phyloP scores from a whole-genome alignment of 2,329 filamentous ascomycete species.

The Monilinia fructigena region DNA sequence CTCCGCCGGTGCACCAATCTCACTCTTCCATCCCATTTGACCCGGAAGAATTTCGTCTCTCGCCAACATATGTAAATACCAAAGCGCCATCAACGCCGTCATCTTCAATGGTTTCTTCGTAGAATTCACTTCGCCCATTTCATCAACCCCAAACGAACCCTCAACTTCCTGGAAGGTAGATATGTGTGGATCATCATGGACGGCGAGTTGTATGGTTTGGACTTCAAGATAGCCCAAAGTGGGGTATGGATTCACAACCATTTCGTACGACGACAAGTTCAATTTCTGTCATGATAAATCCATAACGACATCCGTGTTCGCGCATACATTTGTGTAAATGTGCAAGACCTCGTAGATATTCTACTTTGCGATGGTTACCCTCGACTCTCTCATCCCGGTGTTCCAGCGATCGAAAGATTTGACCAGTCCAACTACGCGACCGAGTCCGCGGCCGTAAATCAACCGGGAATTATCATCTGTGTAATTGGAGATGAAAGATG shows the following conservation, averaged over 20 bases:
- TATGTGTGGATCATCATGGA: conserved; percentile 32
- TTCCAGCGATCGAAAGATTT: conserved; percentile 94
- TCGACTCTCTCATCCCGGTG: conserved; percentile 86
- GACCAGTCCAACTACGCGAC: conserved; percentile 78
- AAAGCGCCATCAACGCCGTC: conserved; percentile 72
- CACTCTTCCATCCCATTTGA: conserved; percentile 63
- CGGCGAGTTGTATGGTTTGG: conserved; percentile 57
- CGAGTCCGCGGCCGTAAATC: conserved; percentile 49
- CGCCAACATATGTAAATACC: conserved; percentile 73
- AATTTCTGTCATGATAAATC: conserved; percentile 95
- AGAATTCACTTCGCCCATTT: conserved; percentile 36
- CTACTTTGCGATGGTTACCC: conserved; percentile 78
- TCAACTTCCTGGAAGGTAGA: conserved; percentile 30
- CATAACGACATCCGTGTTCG: conserved; percentile 88
- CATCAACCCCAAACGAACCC: conserved; percentile 33
- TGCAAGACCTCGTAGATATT: conserved; percentile 83
- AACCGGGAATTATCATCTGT: conserved; percentile 50
- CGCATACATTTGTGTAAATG: conserved; percentile 91
- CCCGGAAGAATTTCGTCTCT: conserved; percentile 58
- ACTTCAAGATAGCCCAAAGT: conserved; percentile 92
- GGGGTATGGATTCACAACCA: conserved; percentile 67
- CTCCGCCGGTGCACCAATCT: conserved; percentile 73
- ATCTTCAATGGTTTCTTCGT: conserved; percentile 58
- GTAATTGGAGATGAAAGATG: conserved; percentile 51
- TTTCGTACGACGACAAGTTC: conserved; percentile 88